Evolutionary conservation across 1,284 basidiomycete species (phyloP).

Genomic region (Trametes hirsuta): DNA sequence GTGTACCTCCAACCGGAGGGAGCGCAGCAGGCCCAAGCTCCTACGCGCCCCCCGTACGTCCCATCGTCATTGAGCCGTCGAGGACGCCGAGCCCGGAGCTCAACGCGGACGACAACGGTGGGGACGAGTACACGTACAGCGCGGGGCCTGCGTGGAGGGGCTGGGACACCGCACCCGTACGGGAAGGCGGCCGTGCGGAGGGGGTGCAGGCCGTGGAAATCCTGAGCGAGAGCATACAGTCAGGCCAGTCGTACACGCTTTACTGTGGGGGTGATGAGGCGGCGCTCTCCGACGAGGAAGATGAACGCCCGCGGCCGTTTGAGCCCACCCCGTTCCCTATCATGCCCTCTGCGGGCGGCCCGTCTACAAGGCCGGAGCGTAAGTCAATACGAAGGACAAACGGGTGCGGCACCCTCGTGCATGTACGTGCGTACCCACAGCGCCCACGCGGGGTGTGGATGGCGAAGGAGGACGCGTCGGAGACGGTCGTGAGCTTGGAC

Average conservation of each 20-base stretch:
- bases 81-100: constrained; percentile 38
- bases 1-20: constrained; percentile 3
- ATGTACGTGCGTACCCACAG: constrained; percentile 54
- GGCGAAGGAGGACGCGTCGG: constrained; percentile 52
- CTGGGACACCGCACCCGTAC: constrained; percentile 23
- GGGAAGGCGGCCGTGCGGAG: constrained; percentile 21
- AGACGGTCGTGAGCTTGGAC: constrained; percentile 54
- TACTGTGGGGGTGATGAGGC: constrained; percentile 51
- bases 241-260: constrained; percentile 43
- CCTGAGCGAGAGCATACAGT: constrained; percentile 19
- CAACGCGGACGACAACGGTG: constrained; percentile 15
- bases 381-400: constrained; percentile 38
- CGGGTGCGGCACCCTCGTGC: constrained; percentile 64
- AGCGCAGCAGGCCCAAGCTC: constrained; percentile 13
- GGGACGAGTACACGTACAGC: constrained; percentile 29
- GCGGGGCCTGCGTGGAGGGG: constrained; percentile 27
- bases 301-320: constrained; percentile 16
- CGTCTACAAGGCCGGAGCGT: constrained; percentile 35
- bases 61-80: constrained; percentile 31
- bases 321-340: constrained; percentile 27
- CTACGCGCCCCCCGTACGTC: constrained; percentile 20
- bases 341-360: constrained; percentile 39
- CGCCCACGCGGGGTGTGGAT: constrained; percentile 57
- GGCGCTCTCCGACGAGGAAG: constrained; percentile 16
- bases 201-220: constrained; percentile 30